Evolutionary conservation across 805 yeast genomes (phyloP).

Genomic region (Sugiyamaella mastotermitis): DNA sequence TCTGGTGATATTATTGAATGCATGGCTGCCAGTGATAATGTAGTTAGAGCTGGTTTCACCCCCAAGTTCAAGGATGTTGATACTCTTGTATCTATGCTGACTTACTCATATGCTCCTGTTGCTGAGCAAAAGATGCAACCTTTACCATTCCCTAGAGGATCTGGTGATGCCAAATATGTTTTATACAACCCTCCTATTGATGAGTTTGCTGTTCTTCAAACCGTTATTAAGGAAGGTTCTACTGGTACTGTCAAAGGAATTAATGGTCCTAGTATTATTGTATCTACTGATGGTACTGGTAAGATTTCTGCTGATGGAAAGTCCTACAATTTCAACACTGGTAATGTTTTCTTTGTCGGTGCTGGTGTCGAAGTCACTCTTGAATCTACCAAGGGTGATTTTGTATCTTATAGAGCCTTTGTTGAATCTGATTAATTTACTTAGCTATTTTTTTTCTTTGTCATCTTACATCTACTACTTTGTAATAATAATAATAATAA

Average conservation of each 20-base stretch:
- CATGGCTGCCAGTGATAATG: constrained; percentile 99
- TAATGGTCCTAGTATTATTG: constrained; percentile 82
- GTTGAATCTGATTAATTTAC: constrained; percentile 11
- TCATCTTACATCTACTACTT: not conserved
- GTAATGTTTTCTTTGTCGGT: constrained; percentile 79
- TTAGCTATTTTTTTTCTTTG: not conserved
- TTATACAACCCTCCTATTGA: constrained; percentile 94
- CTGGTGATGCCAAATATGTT: constrained; percentile 27
- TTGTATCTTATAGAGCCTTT: constrained; percentile 87
- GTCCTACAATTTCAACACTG: constrained; percentile 47
- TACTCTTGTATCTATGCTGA: constrained; percentile 83
- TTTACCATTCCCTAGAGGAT: constrained; percentile 38
- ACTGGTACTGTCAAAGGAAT: constrained; percentile 51
- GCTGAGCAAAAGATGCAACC: constrained; percentile 89
- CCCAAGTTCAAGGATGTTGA: constrained; percentile 96
- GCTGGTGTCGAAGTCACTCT: constrained; percentile 66
- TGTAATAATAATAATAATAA: not conserved
- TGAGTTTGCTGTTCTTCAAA: constrained; percentile 89
- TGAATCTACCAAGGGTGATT: constrained; percentile 26
- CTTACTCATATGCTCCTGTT: constrained; percentile 83
- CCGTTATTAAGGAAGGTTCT: constrained; percentile 46
- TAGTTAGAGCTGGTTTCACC: constrained; percentile 98
- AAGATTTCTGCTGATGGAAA: constrained; percentile 36
- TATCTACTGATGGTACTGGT: constrained; percentile 80
- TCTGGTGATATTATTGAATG: constrained; percentile 97